Evolutionary conservation across 768 basidiomycete species (phyloP), one percentile per base, ranked within the genome.

Genomic region (Leccinum barrowsii): DNA sequence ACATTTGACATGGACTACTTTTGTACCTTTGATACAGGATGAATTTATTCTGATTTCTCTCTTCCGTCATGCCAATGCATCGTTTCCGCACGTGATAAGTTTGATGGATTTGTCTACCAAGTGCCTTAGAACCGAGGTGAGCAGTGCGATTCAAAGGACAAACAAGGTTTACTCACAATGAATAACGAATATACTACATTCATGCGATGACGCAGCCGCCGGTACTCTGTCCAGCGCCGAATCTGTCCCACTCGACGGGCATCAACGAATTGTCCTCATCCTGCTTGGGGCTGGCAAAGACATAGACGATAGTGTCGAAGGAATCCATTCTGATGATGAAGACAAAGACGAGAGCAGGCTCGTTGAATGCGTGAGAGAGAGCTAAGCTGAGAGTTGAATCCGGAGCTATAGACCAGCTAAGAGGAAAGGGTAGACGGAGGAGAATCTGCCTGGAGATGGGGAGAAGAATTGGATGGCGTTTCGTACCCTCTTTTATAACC

Each of bases 131-230:
- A 28, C 26, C 0, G 26, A 28, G 26, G 26, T 28, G 26, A 28
- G 26, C 2, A 28, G 26, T 28, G 26, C 26, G 26, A 28, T 28
- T 28, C 26, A 28, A 28, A 28, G 26, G 26, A 28, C 26, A 28
- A 28, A 28, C 7, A 28, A 2, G 26, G 26, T 28, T 28, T 28
- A 28, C 26, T 28, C 26, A 28, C 26, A 28, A 28, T 28, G 2
- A 28, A 28, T 28, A 28, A 28, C 26, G 26, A 28, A 28, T 28
- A 28, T 28, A 2, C 2, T 28, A 32, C n/a, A 1, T 50, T 69
- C 56, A 70, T 59, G 61, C 61, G 37, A 70, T 46, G n/a, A 70
- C 58, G 51, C 68, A 70, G 50, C 26, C 26, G 50, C 26, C 26
- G 26, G 26, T 7, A 26, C 55, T 22, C 22, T 22, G 22, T 22